Evolutionary conservation across 768 basidiomycete genomes (phyloP).

Genomic region (Russula lepida): DNA sequence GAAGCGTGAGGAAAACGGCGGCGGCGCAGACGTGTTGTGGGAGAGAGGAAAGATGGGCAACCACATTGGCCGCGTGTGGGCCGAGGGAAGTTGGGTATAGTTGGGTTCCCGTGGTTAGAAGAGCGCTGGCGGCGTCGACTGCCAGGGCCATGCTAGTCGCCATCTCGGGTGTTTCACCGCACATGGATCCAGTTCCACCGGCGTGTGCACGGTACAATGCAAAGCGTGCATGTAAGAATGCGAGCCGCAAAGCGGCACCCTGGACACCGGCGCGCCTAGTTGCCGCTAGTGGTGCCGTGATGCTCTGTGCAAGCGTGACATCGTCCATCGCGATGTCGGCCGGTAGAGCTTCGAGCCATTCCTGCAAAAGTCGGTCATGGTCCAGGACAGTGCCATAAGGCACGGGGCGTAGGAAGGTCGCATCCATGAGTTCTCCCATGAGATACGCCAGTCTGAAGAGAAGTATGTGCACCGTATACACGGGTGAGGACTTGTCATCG

Average conservation of each 20-base stretch:
- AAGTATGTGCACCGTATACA: conserved; percentile 68
- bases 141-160: conserved; percentile 57
- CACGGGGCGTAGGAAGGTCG: conserved; percentile 65
- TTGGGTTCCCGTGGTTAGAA: conserved; percentile 70
- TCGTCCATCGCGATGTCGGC: conserved; percentile 69
- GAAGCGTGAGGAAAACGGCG: conserved; percentile 89
- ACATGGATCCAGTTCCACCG: conserved; percentile 24
- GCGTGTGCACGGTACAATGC: conserved; percentile 77
- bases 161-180: conserved; percentile 21
- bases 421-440: conserved; percentile 79
- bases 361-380: conserved; percentile 59
- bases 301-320: conserved; percentile 59
- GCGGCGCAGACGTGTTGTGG: conserved; percentile 81
- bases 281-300: conserved; percentile 53
- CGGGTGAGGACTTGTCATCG: conserved; percentile 52
- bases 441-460: conserved; percentile 71
- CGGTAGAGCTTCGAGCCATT: conserved; percentile 76
- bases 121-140: conserved; percentile 65
- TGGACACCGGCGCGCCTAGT: conserved; percentile 67
- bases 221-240: conserved; percentile 77
- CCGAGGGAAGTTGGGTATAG: conserved; percentile 69
- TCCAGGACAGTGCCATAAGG: conserved; percentile 64
- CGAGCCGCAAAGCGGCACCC: conserved; percentile 69
- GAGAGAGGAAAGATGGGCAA: conserved; percentile 78
- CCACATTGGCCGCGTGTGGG: conserved; percentile 59